Evolutionary conservation across 2,329 filamentous ascomycete genomes (phyloP), one percentile per base, ranked within the genome.

Genomic region (Sarocladiaceae sp.): DNA sequence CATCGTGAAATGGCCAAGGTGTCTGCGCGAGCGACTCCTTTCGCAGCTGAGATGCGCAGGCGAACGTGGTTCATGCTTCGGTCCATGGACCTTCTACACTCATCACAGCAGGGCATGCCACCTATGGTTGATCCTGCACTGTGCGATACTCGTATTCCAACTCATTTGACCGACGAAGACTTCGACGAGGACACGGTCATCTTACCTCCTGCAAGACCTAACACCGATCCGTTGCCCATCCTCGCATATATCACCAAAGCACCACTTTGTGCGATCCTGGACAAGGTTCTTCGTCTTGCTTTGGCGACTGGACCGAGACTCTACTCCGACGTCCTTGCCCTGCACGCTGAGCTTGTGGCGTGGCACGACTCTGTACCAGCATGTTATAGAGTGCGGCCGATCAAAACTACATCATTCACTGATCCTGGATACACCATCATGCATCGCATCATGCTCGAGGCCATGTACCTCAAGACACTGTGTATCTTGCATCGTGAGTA

Each of bases 21-120:
- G 3, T 64, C 70, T 2, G 53, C 57, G 15, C 66, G 60, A 49
- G 65, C 78, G 28, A 71, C 70, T 2, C 70, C 74, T 0, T 79
- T 79, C 52, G 73, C 78, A 48, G 72, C 67, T 18, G 77, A 80
- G 62, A 76, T 80, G 67, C 71, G 77, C 17, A 70, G 77, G 4
- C 67, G 77, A 17, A 66, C 66, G 2, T 80, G 77, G 74, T 70
- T 76, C 50, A 67, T 73, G 56, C 67, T 73, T 15, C 71, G 76
- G 55, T 66, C 74, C 1, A 73, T 72, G 17, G 77, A 80, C 57
- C 62, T 74, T 4, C 56, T 78, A 2, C 71, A 77, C 42, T 76
- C 75, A 1, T 77, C 75, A 54, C 75, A 80, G 60, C 71, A 77
- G n/a, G 76, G 77, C 8, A 71, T 80, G 60, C 76, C 78, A 1